phyloP scores from a whole-genome alignment of 495 filamentous ascomycete species.

The Xylaria palmicola region DNA sequence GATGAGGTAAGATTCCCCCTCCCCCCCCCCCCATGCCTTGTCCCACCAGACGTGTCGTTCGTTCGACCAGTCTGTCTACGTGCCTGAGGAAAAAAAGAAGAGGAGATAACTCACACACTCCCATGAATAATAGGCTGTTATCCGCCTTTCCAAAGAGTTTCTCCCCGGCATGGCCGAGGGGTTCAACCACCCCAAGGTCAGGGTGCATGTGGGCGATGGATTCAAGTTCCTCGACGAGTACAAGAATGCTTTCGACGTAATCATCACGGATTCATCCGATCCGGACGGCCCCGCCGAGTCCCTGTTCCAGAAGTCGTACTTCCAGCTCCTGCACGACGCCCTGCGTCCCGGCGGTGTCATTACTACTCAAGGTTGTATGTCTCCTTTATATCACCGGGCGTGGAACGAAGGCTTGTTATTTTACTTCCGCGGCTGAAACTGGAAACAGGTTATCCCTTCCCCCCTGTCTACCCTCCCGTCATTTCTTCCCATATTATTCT shows the following conservation, averaged over 20 bases:
- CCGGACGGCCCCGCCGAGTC: slow-evolving; percentile 94
- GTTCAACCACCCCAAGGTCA: slow-evolving; percentile 89
- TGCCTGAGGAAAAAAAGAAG: background rate
- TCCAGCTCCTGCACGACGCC: slow-evolving; percentile 83
- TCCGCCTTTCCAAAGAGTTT: slow-evolving; percentile 97
- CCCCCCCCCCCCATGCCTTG: background rate
- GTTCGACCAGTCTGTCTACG: background rate
- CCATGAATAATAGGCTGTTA: slow-evolving; percentile 67
- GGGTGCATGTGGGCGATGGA: slow-evolving; percentile 88
- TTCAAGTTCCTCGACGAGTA: slow-evolving; percentile 94
- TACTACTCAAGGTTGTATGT: slow-evolving; percentile 99
- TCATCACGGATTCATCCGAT: slow-evolving; percentile 98
- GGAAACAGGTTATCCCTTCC: slow-evolving; percentile 20
- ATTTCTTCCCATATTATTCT: slow-evolving; percentile 14
- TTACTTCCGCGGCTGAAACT: slow-evolving; percentile 25
- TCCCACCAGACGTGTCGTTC: background rate
- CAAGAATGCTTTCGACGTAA: slow-evolving; percentile 96
- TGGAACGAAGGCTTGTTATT: background rate
- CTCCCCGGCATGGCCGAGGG: slow-evolving; percentile 92
- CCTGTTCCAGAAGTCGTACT: slow-evolving; percentile 98
- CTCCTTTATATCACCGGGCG: slow-evolving; percentile 54
- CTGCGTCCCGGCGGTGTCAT: slow-evolving; percentile 95
- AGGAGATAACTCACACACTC: background rate
- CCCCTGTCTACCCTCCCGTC: slow-evolving; percentile 20
- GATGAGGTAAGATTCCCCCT: slow-evolving; percentile 69